Base-by-base conservation (phyloP, 305 asterid genomes). In the Fraxinus velutina region DNA sequence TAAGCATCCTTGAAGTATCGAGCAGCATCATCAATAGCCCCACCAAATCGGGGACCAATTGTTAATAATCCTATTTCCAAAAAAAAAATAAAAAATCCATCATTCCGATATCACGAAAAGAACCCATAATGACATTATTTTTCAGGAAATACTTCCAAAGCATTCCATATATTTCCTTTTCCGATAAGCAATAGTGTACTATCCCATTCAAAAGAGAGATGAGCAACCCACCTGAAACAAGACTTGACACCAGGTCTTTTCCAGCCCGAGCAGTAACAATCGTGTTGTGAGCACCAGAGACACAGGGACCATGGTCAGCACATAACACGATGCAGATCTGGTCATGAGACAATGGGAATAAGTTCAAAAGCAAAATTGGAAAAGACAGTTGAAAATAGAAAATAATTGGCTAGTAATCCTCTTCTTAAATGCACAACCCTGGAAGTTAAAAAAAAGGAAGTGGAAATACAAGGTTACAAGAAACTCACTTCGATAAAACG, bases 251-350 rank as follows among this genome's bases (percentile, higher is more conserved):
- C 21, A 95, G 90, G 86, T 95, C 99, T 88, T 95, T 95, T 83
- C 99, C 99, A 44, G 99, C 99, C 87, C 99, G 92, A 75, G 99
- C 95, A 17, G 99, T 95, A 27, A 95, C 99, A 24, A 95, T 95
- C 52, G 95, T 87, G 92, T 92, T 95, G 93, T 95, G 99, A 74
- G 99, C 99, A 82, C 99, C 98, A 83, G 98, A 95, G 81, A 94
- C 99, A 84, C 99, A 95, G 37, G 99, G 99, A 83, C 99, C 99
- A 73, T 95, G 99, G 83, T 95, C 98, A 34, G 98, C 98, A 88
- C 98, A 95, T 88, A 95, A 80, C 97, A 95, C 92, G 88, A 95
- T 85, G 79, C 99, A 95, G 72, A 94, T 95, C 98, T 95, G 93
- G 80, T 77, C 32, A 62, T 2, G 33, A 62, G 72, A 21, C 29